These are phyloP conservation scores for Clavispora fructus DNA, from an alignment of 805 yeast genomes.

Conservation along the genomic window DNA sequence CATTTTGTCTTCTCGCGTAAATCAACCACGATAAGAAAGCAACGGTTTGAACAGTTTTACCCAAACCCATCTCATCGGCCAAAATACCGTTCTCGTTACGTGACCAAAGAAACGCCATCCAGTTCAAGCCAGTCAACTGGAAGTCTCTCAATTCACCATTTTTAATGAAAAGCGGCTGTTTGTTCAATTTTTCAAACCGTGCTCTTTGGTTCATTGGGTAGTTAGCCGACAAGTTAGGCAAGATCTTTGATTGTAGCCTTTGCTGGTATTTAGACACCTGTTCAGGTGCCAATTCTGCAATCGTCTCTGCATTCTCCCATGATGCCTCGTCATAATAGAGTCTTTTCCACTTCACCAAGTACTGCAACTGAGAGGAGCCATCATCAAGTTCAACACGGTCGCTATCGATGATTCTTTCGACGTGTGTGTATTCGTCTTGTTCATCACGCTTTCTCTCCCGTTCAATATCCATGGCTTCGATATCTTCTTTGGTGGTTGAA, in stretches of 20 bases:
- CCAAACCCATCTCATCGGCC: slow-evolving; percentile 99
- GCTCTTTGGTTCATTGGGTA: slow-evolving; percentile 74
- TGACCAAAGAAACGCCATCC: slow-evolving; percentile 99
- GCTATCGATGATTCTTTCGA: slow-evolving; percentile 85
- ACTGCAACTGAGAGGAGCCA: slow-evolving; percentile 66
- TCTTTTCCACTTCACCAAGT: slow-evolving; percentile 90
- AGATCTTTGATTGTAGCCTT: slow-evolving; percentile 74
- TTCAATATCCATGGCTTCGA: slow-evolving; percentile 91
- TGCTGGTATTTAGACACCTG: slow-evolving; percentile 81
- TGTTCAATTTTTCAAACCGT: slow-evolving; percentile 75
- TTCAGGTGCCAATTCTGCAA: slow-evolving; percentile 77
- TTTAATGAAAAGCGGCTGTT: slow-evolving; percentile 86
- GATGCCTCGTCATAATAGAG: slow-evolving; percentile 92
- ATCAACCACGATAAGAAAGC: slow-evolving; percentile 91
- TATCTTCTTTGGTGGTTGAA: slow-evolving; percentile 79
- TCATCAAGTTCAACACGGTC: slow-evolving; percentile 63
- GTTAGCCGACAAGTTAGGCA: slow-evolving; percentile 74
- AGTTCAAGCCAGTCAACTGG: slow-evolving; percentile 95
- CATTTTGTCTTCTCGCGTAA: slow-evolving; percentile 93
- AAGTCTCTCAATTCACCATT: slow-evolving; percentile 92
- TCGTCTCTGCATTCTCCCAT: slow-evolving; percentile 90
- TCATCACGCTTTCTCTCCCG: slow-evolving; percentile 81
- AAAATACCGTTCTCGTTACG: slow-evolving; percentile 94
- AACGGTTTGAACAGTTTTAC: slow-evolving; percentile 96
- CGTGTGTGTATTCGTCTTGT: slow-evolving; percentile 74